phyloP scores from a whole-genome alignment of 2,329 filamentous ascomycete genomes.

The Pseudocercospora cruenta region DNA sequence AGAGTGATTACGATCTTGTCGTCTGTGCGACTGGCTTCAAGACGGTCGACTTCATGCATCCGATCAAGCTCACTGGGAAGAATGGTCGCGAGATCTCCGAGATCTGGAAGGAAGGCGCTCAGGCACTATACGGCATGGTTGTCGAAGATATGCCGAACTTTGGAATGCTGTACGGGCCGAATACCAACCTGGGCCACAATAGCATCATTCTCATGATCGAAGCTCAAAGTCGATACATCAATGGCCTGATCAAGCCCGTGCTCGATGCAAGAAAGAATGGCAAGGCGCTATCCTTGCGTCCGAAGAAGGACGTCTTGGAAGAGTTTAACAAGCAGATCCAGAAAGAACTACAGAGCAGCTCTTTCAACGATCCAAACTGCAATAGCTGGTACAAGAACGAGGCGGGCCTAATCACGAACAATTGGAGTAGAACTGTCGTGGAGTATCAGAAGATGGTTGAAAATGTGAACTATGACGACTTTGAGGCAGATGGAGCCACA shows the following conservation, averaged over 20 bases:
- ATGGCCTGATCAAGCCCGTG: conserved; percentile 53
- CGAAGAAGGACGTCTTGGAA: conserved; percentile 45
- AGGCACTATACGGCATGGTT: conserved; percentile 54
- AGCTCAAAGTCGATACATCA: conserved; percentile 60
- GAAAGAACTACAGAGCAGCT: conserved; percentile 45
- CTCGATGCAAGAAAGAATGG: conserved; percentile 49
- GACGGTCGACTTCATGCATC: conserved; percentile 62
- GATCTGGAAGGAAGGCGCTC: conserved; percentile 59
- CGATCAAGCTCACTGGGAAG: conserved; percentile 56
- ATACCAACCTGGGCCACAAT: conserved; percentile 56
- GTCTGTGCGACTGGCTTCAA: conserved; percentile 64
- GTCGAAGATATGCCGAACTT: conserved; percentile 60
- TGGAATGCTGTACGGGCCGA: conserved; percentile 62
- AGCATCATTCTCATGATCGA: conserved; percentile 67
- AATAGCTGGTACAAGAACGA: conserved; percentile 61
- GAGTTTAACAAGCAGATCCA: conserved; percentile 55
- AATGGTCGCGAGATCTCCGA: conserved; percentile 49
- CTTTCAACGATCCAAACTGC: conserved; percentile 60
- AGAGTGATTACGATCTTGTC: conserved; percentile 56
- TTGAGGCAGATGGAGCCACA: conserved; percentile 42
- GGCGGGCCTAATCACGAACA: conserved; percentile 60
- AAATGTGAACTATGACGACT: conserved; percentile 52
- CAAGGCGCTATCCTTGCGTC: conserved; percentile 50
- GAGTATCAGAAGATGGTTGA: conserved; percentile 57
- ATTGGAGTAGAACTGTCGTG: conserved; percentile 58